Base-by-base conservation (phyloP, 352 stramenopile species). In the Phytopythium helicoides region DNA sequence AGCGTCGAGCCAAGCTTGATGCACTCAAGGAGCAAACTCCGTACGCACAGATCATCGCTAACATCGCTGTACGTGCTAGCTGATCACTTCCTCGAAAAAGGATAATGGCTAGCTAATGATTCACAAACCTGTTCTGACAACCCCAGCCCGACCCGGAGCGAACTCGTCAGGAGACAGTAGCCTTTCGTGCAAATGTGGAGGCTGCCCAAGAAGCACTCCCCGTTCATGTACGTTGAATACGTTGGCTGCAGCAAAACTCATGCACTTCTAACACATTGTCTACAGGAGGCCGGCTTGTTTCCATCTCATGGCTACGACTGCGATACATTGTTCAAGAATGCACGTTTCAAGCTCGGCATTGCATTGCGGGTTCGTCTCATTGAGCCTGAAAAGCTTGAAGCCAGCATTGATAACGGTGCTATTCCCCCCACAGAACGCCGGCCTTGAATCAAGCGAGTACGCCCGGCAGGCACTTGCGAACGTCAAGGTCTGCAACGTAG, bases 301-400 rank as follows among this genome's bases (percentile, higher is more conserved):
- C 81, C 79, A 3, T 74, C 69, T 1, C 75, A 92, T 22, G 81
- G 81, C 12, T 92, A 92, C 45, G 81, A 90, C 58, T 83, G 65
- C 36, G 73, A 86, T 19, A 89, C 65, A 35, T 71, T 92, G 1
- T 92, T 92, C 62, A 86, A 86, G 56, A 88, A 90, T 28, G 81
- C 81, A n/a, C 71, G 79, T 6, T 92, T 92, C 54, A 87, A 88
- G 47, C 70, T 92, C 14, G 81, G 81, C 0, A 63, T 92, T 12
- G 81, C 81, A 21, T 66, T 92, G 10, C 79, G 78, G 31, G 76
- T 87, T 60, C 11, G 62, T 18, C 25, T 23, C 14, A 35, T 55
- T 19, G 11, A 33, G 26, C 6, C 3, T 11, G 11, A 28, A 2
- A 40, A 16, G n/a, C n/a, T n/a, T n/a, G n/a, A n/a, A n/a, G n/a